Percentiles rank a stretch among this genome's conserved stretches.
Evolutionary conservation across 2,329 filamentous ascomycete genomes (phyloP).

Genomic region (Colletotrichum falcatum): DNA sequence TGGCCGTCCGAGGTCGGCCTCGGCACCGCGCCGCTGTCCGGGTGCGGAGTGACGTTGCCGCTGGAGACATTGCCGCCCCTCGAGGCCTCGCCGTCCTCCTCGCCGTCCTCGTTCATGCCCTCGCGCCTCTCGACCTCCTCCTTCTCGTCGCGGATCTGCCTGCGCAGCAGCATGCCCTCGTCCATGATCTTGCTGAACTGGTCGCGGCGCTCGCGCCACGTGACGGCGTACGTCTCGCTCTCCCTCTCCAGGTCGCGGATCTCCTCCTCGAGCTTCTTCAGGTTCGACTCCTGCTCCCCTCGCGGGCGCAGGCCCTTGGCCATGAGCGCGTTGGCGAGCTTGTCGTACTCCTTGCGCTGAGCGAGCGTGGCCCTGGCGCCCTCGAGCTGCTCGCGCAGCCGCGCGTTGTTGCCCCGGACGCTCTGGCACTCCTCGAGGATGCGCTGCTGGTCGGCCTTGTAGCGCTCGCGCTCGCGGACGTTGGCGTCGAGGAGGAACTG

Average conservation of each 20-base stretch:
- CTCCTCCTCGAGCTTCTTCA: slow-evolving; percentile 87
- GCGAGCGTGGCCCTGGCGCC: slow-evolving; percentile 80
- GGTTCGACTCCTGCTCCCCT: slow-evolving; percentile 83
- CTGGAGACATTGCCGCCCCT: slow-evolving; percentile 61
- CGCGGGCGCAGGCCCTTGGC: slow-evolving; percentile 72
- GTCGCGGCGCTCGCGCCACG: slow-evolving; percentile 85
- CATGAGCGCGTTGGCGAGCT: slow-evolving; percentile 79
- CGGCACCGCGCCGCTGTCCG: slow-evolving; percentile 56
- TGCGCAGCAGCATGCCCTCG: slow-evolving; percentile 86
- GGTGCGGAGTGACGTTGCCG: slow-evolving; percentile 63
- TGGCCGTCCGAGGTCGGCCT: slow-evolving; percentile 51
- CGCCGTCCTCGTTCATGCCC: slow-evolving; percentile 79
- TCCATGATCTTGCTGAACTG: slow-evolving; percentile 92
- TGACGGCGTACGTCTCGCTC: slow-evolving; percentile 82
- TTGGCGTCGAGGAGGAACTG: slow-evolving; percentile 90
- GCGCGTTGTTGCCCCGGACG: slow-evolving; percentile 80
- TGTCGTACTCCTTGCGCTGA: slow-evolving; percentile 87
- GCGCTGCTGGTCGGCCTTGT: slow-evolving; percentile 81
- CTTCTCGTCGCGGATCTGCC: slow-evolving; percentile 93
- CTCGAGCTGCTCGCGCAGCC: slow-evolving; percentile 80
- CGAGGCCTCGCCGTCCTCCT: slow-evolving; percentile 66
- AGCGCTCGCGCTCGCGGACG: slow-evolving; percentile 83
- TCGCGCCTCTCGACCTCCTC: slow-evolving; percentile 91
- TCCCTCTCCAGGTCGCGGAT: slow-evolving; percentile 89
- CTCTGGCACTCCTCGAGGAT: slow-evolving; percentile 83